Base-by-base conservation (phyloP, 306 rosid genomes). In the Rubus idaeus region DNA sequence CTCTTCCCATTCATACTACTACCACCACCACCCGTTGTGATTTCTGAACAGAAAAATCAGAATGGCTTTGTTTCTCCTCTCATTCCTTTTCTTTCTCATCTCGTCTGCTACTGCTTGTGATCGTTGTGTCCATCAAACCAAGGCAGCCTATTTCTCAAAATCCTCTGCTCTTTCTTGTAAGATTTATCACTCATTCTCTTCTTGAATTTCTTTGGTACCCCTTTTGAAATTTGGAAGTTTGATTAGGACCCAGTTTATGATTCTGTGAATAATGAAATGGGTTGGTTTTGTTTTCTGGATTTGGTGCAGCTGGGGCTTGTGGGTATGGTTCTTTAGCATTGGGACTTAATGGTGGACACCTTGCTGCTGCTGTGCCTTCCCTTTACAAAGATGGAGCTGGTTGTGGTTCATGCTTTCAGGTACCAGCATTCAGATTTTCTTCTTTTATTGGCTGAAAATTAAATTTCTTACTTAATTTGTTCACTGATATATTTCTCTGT, bases 391-490 rank as follows among this genome's bases (percentile, higher is more conserved):
- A 87, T 37, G 99, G 99, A 75, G 94, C 91, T 10, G 97, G 89
- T 20, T 95, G 99, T 74, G 99, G 99, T 65, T 89, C 97, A 0
- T 95, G 99, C 65, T 92, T 89, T 78, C 96, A 90, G 93, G 98
- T 94, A 37, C 26, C 6, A 0, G 20, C 6, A 35, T 67, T n/a
- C 57, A 40, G 18, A 39, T 47, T 65, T 42, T 56, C 4, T 0
- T 73, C 37, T 40, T 37, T 37, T 5, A 0, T 66, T 17, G 70
- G 51, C 18, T 66, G 14, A 41, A 8, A 39, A 3, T 18, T 66
- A 14, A 20, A 10, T 26, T 61, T 30, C 0, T 61, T 60, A 12
- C 17, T 60, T 17, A 30, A 35, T 63, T 14, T 62, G 44, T 39
- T 64, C 12, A 6, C 69, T 39, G 23, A 64, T 14, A 49, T 11